Evolutionary conservation across 2,329 filamentous ascomycete species (phyloP).

Genomic region (Cladophialophora yegresii): DNA sequence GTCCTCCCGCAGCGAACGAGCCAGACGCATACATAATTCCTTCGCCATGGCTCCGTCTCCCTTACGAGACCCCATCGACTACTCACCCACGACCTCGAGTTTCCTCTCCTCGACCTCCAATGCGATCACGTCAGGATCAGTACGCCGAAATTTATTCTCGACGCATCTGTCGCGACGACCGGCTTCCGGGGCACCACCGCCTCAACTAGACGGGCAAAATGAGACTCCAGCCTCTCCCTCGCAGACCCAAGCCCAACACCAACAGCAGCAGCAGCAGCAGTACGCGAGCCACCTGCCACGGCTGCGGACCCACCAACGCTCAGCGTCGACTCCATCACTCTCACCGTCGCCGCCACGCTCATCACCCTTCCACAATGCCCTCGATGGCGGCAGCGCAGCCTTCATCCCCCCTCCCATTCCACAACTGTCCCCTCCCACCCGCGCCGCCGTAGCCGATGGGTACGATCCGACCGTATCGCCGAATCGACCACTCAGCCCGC

Average conservation of each 20-base stretch:
- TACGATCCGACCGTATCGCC: conserved; percentile 34
- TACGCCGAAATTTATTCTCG: conserved; percentile 51
- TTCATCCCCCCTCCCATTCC: conserved; percentile 13
- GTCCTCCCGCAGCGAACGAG: not conserved
- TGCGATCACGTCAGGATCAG: conserved; percentile 37
- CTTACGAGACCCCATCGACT: conserved; percentile 11
- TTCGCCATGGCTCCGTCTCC: conserved; percentile 10
- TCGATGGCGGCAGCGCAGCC: conserved; percentile 9
- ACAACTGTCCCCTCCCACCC: conserved; percentile 20
- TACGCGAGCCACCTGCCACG: conserved; percentile 8
- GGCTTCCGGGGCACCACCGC: conserved; percentile 33
- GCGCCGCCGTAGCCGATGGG: conserved; percentile 13
- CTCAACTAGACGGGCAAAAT: conserved; percentile 14
- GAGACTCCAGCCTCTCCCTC: conserved; percentile 11
- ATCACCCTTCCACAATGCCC: conserved; percentile 16
- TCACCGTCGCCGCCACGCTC: conserved; percentile 26
- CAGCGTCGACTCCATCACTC: conserved; percentile 27
- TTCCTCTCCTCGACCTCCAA: conserved; percentile 12
- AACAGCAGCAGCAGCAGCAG: conserved; percentile 6
- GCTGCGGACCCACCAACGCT: conserved; percentile 21
- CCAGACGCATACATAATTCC: not conserved
- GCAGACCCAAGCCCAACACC: conserved; percentile 4
- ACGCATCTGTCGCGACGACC: conserved; percentile 48
- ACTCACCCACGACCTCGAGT: conserved; percentile 16
- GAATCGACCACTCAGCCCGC: conserved; percentile 30